phyloP scores from a whole-genome alignment of 257 asterid genomes.

The Galeopsis tetrahit region DNA sequence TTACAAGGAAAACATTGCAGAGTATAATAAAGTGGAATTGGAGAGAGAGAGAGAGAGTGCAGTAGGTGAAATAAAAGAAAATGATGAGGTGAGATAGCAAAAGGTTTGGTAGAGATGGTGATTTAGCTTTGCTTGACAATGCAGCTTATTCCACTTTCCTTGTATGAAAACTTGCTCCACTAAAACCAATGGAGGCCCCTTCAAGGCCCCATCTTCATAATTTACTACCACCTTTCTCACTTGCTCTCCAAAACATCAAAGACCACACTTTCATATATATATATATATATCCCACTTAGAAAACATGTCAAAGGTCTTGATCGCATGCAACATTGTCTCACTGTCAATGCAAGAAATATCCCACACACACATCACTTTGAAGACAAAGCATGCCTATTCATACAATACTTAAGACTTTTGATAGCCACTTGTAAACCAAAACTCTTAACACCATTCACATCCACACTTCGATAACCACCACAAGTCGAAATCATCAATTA shows the following conservation, averaged over 20 bases:
- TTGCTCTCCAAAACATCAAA: constrained; percentile 34
- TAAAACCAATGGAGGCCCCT: constrained; percentile 45
- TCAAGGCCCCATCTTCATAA: constrained; percentile 42
- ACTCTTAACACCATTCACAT: neutral
- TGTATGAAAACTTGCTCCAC: constrained; percentile 49
- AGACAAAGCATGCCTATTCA: constrained; percentile 31
- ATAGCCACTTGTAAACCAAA: neutral
- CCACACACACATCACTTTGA: constrained; percentile 18
- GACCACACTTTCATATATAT: constrained; percentile 8
- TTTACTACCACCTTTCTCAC: constrained; percentile 36
- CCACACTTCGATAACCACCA: neutral
- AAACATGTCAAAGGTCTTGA: constrained; percentile 25
- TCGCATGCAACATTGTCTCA: constrained; percentile 28
- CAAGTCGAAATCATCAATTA: neutral
- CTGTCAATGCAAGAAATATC: neutral
- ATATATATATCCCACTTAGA: constrained; percentile 24
- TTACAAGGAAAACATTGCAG: constrained; percentile 35
- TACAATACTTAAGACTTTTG: constrained; percentile 9
- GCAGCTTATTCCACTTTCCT: constrained; percentile 53
- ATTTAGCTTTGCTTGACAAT: constrained; percentile 61
- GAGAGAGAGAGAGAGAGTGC: constrained; percentile 30
- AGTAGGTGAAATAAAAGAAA: constrained; percentile 48
- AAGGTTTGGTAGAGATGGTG: constrained; percentile 48
- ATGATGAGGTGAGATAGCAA: constrained; percentile 36
- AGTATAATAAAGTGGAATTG: neutral